Conservation (phyloP, 1,284 basidiomycete genomes). For the Stereum hirsutum region DNA sequence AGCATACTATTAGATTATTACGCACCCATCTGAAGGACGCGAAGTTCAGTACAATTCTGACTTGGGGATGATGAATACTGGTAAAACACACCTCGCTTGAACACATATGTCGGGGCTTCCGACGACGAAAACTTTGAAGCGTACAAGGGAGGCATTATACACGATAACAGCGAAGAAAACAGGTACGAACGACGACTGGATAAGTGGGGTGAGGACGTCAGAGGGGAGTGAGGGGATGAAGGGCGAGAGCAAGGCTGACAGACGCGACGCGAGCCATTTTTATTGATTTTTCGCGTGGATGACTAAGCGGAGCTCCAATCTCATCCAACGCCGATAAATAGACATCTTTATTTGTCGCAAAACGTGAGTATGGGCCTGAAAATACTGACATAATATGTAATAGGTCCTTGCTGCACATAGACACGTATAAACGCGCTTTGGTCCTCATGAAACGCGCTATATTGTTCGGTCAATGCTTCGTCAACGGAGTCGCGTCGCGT, state of each 20-base stretch:
- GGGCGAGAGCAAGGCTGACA: too few species aligned
- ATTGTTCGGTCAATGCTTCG: neutral
- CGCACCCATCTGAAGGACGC: slow-evolving; percentile 11
- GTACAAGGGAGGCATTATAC: slow-evolving; percentile 13
- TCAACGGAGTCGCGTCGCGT: neutral
- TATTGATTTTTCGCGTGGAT: neutral
- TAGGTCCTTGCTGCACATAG: neutral
- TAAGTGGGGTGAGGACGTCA: neutral
- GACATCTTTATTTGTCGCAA: neutral
- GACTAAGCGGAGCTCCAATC: too few species aligned
- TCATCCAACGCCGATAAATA: neutral
- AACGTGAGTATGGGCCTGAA: neutral
- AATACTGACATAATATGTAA: neutral
- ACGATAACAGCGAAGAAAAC: neutral
- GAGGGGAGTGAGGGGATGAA: neutral
- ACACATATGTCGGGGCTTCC: too few species aligned
- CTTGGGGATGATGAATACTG: neutral
- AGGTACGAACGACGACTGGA: neutral
- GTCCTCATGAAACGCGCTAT: neutral
- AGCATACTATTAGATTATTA: neutral
- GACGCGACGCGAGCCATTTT: neutral
- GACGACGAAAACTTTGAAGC: too few species aligned
- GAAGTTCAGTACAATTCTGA: neutral
- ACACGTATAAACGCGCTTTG: neutral
- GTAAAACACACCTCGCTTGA: slow-evolving; percentile 14